Conservation (phyloP, 2,329 filamentous ascomycete genomes). For the Claviceps capensis region DNA sequence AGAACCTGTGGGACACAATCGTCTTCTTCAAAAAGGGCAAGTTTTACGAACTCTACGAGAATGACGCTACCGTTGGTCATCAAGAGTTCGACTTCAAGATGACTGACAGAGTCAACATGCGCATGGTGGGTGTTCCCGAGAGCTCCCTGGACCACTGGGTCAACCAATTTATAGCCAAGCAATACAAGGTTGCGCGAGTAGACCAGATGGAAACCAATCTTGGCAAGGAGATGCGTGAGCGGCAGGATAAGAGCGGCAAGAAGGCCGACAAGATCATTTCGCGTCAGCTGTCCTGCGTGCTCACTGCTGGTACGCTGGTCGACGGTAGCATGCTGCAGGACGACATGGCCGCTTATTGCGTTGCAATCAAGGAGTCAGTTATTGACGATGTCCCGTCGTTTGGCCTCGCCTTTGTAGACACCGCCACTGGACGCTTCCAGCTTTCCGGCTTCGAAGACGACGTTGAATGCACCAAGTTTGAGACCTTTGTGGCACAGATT, state of each 20-base stretch:
- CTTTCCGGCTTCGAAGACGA: conserved; percentile 89
- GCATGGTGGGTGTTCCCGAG: conserved; percentile 97
- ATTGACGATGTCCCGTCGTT: conserved; percentile 67
- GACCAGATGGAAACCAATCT: conserved; percentile 95
- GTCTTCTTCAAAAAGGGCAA: conserved; percentile 99
- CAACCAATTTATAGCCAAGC: conserved; percentile 95
- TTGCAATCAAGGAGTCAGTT: conserved; percentile 77
- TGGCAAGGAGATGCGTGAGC: conserved; percentile 97
- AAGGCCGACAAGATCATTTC: conserved; percentile 90
- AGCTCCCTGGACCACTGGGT: conserved; percentile 94
- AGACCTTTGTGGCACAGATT: conserved; percentile 90
- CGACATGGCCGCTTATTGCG: conserved; percentile 93
- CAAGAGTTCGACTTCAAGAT: conserved; percentile 96
- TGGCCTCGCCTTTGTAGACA: conserved; percentile 87
- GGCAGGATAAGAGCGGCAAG: conserved; percentile 49
- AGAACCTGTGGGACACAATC: conserved; percentile 92
- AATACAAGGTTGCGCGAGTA: conserved; percentile 91
- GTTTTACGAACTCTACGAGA: conserved; percentile 97
- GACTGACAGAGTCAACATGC: conserved; percentile 97
- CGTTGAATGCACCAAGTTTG: conserved; percentile 86
- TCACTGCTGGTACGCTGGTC: conserved; percentile 85
- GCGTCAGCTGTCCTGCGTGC: conserved; percentile 76
- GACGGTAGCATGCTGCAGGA: conserved; percentile 95
- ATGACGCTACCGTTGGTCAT: conserved; percentile 90
- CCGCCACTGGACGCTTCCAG: conserved; percentile 89